Evolutionary conservation across 768 basidiomycete species (phyloP), one percentile per base, ranked within the genome.

Genomic region (Candolleomyces aberdarensis): DNA sequence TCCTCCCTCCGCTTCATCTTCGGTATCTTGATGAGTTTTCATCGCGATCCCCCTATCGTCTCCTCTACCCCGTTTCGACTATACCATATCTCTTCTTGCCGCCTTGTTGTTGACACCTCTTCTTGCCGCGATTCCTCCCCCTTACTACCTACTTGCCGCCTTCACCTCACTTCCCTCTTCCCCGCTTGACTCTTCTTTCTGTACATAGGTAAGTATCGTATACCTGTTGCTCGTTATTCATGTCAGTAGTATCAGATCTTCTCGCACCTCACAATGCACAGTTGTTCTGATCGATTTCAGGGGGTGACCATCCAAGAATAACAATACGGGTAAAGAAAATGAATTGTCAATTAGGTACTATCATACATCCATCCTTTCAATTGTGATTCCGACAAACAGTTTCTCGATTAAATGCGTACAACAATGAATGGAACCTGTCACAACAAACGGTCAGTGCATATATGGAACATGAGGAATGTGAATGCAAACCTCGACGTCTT

Each of bases 401-500:
- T 19, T 19, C 20, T 43, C 15, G 39, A 44, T 61, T 62, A 89
- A 66, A 91, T 83, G 55, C 76, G 78, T 20, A 94, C 84, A 57
- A 93, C 84, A 66, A 94, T 84, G 80, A 94, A 94, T 0, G 92
- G 92, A 22, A 94, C 89, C 90, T 92, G 62, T 0, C 40, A 31
- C 4, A 57, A 29, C 19, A 49, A 65, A 36, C 36, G 53, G 39
- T 51, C 32, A 40, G 3, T 8, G 32, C 32, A 57, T 46, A 43
- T 14, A 11, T 57, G 8, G 43, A 52, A 47, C 26, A 29, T 5
- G 36, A 13, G 40, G 39, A 47, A 46, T 48, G 17, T 69, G 9
- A 46, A 32, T 8, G 11, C 77, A 58, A 66, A 92, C 94, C 82
- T 98, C 96, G 19, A 98, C 95, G 69, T 98, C 96, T 73, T 98